A percentile compares a stretch with the other conserved stretches of the same genome.
Conservation (phyloP, 1,284 basidiomycete genomes). For the Puccinia polysora region DNA sequence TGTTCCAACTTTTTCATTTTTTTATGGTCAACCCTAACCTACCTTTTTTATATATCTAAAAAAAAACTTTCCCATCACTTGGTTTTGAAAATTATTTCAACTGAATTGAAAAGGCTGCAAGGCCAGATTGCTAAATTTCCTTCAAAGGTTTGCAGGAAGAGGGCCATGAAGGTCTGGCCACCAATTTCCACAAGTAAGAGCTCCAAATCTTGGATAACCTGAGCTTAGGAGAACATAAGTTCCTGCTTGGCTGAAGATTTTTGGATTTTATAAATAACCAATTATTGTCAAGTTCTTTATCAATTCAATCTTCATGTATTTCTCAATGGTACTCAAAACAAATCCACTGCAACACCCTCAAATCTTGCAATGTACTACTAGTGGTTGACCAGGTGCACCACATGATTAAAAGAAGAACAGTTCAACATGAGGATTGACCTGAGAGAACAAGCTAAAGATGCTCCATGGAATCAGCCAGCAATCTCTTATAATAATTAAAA, state of each 20-base stretch:
- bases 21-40: too few species aligned
- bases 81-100: too few species aligned
- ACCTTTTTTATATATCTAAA: too few species aligned
- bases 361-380: slow-evolving; percentile 81
- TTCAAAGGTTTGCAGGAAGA: slow-evolving; percentile 84
- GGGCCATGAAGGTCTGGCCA: slow-evolving; percentile 90
- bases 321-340: slow-evolving; percentile 71
- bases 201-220: slow-evolving; percentile 87
- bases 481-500: background rate
- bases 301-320: slow-evolving; percentile 87
- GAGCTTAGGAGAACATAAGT: slow-evolving; percentile 28
- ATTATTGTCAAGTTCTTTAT: slow-evolving; percentile 85
- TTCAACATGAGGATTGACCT: slow-evolving; percentile 96
- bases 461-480: too few species aligned
- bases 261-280: background rate
- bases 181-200: slow-evolving; percentile 72
- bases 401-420: slow-evolving; percentile 95
- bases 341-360: slow-evolving; percentile 98
- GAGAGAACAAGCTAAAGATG: too few species aligned
- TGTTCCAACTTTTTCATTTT: too few species aligned
- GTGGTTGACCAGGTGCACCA: slow-evolving; percentile 88
- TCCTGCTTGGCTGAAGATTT: background rate
- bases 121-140: slow-evolving; percentile 72
- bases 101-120: slow-evolving; percentile 61
- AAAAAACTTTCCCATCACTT: too few species aligned